Evolutionary conservation across 2,329 filamentous ascomycete species (phyloP), one percentile per base, ranked within the genome.

Genomic region (Raffaelea albimanens): DNA sequence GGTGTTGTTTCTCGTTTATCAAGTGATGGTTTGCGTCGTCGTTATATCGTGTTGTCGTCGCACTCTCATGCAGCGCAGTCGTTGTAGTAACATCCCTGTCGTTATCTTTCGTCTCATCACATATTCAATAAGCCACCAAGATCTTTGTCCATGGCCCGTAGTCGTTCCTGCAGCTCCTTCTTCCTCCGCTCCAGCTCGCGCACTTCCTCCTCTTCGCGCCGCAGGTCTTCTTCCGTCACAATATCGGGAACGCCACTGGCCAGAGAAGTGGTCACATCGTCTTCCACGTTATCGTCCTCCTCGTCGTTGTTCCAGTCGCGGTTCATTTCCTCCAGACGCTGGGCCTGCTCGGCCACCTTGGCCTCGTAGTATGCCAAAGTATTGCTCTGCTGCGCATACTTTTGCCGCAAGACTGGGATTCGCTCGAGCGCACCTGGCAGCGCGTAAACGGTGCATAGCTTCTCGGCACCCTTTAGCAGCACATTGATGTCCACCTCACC

Each of bases 401-500:
- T 82, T 46, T 77, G 75, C 51, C 89, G 75, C 59, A 95, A 72
- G 38, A 73, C 72, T 0, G 80, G 71, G 55, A 97, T 94, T 52
- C 82, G 78, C 58, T 95, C 87, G 16, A 76, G 64, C 4, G 87
- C 87, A 4, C 89, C 90, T 0, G 85, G 77, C 23, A 95, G 75
- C 31, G 87, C 84, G 61, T 96, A 97, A 23, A 96, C 90, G 40
- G 77, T 77, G 56, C 89, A 90, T 25, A 97, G 75, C 70, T 89
- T 95, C 70, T 96, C 89, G 1, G 90, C 91, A 1, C 91, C 90
- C 46, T 78, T 75, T 20, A 98, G 73, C 25, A 98, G 68, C 1
- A 95, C 75, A 58, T 95, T 87, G 3, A 97, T 82, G 63, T 97
- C 87, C 2, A 96, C 75, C 21, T 94, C 88, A 10, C 82, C 83